A percentile compares a stretch with the other conserved stretches of the same genome.
Conservation (phyloP, 2,329 filamentous ascomycete species). For the Neoscytalidium dimidiatum region DNA sequence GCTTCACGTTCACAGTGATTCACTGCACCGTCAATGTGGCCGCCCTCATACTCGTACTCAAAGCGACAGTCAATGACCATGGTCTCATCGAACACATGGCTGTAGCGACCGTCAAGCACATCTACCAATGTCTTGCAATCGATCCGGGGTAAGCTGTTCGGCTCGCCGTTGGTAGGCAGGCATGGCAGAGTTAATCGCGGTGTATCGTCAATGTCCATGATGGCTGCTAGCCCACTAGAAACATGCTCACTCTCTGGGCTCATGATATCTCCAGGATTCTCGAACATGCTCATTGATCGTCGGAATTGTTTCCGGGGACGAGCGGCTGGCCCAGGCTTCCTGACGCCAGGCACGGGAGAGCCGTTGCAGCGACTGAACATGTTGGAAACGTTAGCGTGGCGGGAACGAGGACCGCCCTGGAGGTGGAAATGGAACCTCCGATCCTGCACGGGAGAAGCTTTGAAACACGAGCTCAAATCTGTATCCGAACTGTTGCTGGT, state of each 20-base stretch:
- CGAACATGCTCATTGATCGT: slow-evolving; percentile 96
- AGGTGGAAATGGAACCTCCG: slow-evolving; percentile 47
- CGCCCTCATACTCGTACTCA: slow-evolving; percentile 97
- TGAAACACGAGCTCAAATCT: slow-evolving; percentile 75
- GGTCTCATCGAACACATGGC: slow-evolving; percentile 73
- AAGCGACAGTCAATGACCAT: slow-evolving; percentile 96
- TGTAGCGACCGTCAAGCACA: slow-evolving; percentile 84
- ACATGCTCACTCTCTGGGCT: slow-evolving; percentile 66
- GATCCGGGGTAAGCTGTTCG: slow-evolving; percentile 87
- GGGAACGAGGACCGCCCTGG: slow-evolving; percentile 9
- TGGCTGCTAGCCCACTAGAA: slow-evolving; percentile 65
- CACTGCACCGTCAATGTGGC: slow-evolving; percentile 88
- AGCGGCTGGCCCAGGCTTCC: slow-evolving; percentile 61
- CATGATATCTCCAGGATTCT: slow-evolving; percentile 84
- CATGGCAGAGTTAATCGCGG: slow-evolving; percentile 78
- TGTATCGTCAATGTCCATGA: slow-evolving; percentile 80
- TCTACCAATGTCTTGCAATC: slow-evolving; percentile 77
- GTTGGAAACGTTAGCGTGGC: slow-evolving; percentile 14
- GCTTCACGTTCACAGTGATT: slow-evolving; percentile 98
- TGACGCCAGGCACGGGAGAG: slow-evolving; percentile 69
- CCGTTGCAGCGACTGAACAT: slow-evolving; percentile 64
- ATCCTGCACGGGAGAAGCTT: slow-evolving; percentile 75
- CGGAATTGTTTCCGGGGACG: slow-evolving; percentile 84
- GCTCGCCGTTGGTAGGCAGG: slow-evolving; percentile 76
- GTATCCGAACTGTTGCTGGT: slow-evolving; percentile 52